These are phyloP conservation scores for Tricholoma furcatifolium DNA, from an alignment of 768 basidiomycete species.

Conservation along the genomic window DNA sequence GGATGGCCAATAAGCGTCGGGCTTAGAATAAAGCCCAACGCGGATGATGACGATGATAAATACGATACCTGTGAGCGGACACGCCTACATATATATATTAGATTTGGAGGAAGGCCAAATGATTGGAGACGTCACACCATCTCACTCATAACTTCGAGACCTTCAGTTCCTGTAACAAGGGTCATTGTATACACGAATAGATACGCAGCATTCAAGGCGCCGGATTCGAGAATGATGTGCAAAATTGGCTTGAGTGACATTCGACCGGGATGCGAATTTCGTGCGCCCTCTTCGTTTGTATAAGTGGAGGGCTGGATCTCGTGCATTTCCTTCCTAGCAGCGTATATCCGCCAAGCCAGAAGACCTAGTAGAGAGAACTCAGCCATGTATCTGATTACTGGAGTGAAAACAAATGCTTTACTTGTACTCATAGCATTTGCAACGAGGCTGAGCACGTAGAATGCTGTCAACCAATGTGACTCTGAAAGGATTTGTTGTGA, in stretches of 20 bases:
- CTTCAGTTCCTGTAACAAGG: constrained; percentile 4
- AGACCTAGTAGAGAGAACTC: no score
- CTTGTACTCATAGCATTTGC: constrained; percentile 6
- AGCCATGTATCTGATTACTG: no score
- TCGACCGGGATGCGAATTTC: background rate
- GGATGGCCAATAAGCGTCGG: constrained; percentile 4
- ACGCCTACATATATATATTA: no score
- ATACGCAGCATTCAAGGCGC: constrained; percentile 4
- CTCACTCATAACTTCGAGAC: constrained; percentile 7
- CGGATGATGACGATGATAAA: constrained; percentile 8
- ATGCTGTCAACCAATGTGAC: background rate
- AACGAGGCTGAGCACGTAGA: constrained; percentile 5
- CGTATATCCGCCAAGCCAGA: constrained; percentile 3
- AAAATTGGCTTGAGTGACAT: constrained; percentile 6
- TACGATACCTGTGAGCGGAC: constrained; percentile 7
- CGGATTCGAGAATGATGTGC: constrained; percentile 4
- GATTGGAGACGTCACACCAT: background rate
- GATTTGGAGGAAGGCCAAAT: no score
- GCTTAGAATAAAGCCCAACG: background rate
- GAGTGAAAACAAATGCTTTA: background rate
- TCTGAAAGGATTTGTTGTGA: constrained; percentile 2
- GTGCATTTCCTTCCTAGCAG: background rate
- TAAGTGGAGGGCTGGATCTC: background rate
- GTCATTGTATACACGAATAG: constrained; percentile 4
- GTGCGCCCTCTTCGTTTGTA: background rate